A percentile compares a stretch with the other conserved stretches of the same genome.
These are phyloP conservation scores for Omphalotus guepiniiformis DNA, from an alignment of 768 basidiomycete species.

Conservation along the genomic window DNA sequence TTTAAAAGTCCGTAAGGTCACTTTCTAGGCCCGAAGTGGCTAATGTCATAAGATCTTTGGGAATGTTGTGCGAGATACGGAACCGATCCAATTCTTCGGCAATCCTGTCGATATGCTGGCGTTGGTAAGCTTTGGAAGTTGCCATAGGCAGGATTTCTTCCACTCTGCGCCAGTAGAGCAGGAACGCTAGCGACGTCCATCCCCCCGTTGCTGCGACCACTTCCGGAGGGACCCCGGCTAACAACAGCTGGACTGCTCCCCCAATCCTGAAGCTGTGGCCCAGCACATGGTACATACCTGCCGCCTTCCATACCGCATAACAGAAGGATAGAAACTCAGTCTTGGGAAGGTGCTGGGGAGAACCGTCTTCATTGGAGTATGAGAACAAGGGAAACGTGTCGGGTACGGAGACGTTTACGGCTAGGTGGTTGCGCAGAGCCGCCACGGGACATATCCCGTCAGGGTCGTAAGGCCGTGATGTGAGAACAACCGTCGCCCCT, in stretches of 20 bases:
- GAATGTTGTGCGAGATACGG: background rate
- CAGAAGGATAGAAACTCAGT: constrained; percentile 10
- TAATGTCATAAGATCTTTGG: background rate
- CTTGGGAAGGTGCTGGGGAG: constrained; percentile 11
- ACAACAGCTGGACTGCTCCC: constrained; percentile 23
- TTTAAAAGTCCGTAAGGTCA: no score
- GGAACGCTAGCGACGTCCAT: constrained; percentile 29
- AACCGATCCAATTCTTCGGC: background rate
- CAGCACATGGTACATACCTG: constrained; percentile 4
- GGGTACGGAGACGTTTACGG: constrained; percentile 15
- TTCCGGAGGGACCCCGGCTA: constrained; percentile 24
- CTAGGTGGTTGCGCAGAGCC: constrained; percentile 22
- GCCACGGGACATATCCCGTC: constrained; percentile 11
- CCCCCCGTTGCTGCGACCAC: constrained; percentile 27
- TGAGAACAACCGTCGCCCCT: constrained; percentile 27
- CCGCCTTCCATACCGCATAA: constrained; percentile 12
- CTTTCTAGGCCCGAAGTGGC: no score
- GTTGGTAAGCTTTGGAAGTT: background rate
- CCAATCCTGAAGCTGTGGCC: constrained; percentile 27
- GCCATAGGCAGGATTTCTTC: constrained; percentile 15
- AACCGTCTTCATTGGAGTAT: background rate
- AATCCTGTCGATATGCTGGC: no score
- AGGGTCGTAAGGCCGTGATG: constrained; percentile 1
- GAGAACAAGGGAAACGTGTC: constrained; percentile 15
- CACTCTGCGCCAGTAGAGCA: constrained; percentile 24